These are phyloP conservation scores for Corynespora cassiicola DNA, from an alignment of 2,329 filamentous ascomycete species.

Conservation along the genomic window DNA sequence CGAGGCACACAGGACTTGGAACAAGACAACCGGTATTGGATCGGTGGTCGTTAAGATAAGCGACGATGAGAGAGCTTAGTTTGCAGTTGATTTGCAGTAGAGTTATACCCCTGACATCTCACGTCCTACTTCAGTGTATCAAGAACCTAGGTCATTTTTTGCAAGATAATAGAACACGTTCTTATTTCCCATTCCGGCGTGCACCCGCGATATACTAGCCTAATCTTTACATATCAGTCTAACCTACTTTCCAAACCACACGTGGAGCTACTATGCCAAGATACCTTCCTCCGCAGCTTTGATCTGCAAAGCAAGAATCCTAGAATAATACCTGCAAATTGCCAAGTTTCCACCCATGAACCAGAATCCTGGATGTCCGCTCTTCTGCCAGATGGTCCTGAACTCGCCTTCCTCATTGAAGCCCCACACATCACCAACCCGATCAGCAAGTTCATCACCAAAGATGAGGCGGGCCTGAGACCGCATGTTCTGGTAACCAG, in stretches of 20 bases:
- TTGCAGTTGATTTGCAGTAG: not conserved
- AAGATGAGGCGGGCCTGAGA: conserved; percentile 47
- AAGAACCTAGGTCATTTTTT: too few species aligned
- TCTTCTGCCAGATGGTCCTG: conserved; percentile 48
- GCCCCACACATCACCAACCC: conserved; percentile 54
- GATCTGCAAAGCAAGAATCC: conserved; percentile 55
- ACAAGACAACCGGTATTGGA: conserved; percentile 29
- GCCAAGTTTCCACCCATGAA: conserved; percentile 54
- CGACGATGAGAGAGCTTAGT: too few species aligned
- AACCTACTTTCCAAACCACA: too few species aligned
- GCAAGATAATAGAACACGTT: too few species aligned
- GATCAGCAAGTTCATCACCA: conserved; percentile 48
- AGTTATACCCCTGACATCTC: too few species aligned
- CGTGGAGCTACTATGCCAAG: too few species aligned
- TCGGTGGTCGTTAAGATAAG: conserved; percentile 32
- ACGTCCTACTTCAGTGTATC: too few species aligned
- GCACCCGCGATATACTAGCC: too few species aligned
- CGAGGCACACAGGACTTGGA: conserved; percentile 33
- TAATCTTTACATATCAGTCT: too few species aligned
- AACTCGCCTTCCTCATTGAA: conserved; percentile 57
- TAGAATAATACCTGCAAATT: conserved; percentile 55
- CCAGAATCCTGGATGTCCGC: conserved; percentile 48
- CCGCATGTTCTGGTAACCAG: conserved; percentile 55
- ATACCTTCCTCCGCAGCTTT: conserved; percentile 46
- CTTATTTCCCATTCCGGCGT: too few species aligned